Evolutionary conservation across 139 green algal species (phyloP).

Genomic region (Asterochloris sp.): DNA sequence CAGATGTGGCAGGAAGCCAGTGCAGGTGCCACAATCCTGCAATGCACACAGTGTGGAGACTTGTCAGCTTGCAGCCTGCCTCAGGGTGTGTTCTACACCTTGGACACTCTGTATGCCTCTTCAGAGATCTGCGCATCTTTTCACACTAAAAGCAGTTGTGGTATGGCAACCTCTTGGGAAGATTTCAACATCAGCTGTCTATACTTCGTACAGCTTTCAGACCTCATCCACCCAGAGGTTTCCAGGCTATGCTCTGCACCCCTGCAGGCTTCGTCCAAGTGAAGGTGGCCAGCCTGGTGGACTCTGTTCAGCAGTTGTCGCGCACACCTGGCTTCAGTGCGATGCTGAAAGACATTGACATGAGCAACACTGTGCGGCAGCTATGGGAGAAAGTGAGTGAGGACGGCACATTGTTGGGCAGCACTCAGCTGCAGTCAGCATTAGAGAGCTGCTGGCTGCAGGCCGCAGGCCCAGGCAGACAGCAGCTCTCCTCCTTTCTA

Average conservation of each 20-base stretch:
- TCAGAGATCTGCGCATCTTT: too few relatives aligned
- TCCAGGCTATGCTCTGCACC: background rate
- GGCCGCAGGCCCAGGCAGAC: too few relatives aligned
- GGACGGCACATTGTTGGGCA: background rate
- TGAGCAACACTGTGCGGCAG: background rate
- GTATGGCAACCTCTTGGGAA: too few relatives aligned
- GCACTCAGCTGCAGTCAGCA: too few relatives aligned
- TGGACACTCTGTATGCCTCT: background rate
- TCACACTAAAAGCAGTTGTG: too few relatives aligned
- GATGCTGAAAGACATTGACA: background rate
- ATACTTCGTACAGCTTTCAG: background rate
- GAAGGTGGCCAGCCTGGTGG: conserved; percentile 21
- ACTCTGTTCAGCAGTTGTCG: background rate
- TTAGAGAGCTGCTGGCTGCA: too few relatives aligned
- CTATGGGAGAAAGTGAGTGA: conserved; percentile 9
- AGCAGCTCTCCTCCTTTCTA: too few relatives aligned
- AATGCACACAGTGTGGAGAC: background rate
- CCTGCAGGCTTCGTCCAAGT: background rate
- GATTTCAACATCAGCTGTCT: background rate
- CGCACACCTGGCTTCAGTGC: background rate
- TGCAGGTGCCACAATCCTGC: too few relatives aligned
- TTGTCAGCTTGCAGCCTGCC: background rate
- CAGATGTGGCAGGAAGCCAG: too few relatives aligned
- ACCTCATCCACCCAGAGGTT: background rate
- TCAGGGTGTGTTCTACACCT: background rate